Conservation (phyloP, 2,329 filamentous ascomycete species). For the Xylaria sp. region DNA sequence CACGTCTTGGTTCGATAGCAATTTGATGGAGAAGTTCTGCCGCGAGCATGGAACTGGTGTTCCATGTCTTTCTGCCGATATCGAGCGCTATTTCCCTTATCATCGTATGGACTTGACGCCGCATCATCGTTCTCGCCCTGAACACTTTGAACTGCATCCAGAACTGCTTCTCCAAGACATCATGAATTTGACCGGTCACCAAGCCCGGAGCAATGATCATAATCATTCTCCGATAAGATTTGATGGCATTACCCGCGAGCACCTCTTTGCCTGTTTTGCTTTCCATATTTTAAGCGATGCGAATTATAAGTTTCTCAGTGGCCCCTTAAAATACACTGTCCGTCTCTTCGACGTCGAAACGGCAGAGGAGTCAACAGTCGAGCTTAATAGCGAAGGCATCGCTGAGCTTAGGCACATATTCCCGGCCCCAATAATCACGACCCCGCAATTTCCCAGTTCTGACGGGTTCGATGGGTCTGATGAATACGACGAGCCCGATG, state of each 20-base stretch:
- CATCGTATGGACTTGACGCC: neutral
- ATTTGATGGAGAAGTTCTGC: constrained; percentile 24
- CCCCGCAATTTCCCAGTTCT: neutral
- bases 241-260: constrained; percentile 4
- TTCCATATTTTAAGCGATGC: constrained; percentile 6
- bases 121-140: neutral
- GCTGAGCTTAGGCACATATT: neutral
- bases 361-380: constrained; percentile 3
- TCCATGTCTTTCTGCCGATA: neutral
- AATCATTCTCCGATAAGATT: neutral
- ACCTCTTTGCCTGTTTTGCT: constrained; percentile 23
- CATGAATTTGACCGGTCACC: neutral
- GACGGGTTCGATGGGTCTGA: neutral
- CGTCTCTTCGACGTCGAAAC: neutral
- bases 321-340: constrained; percentile 5
- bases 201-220: neutral
- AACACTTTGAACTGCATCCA: constrained; percentile 6
- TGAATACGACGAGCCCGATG: neutral
- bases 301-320: constrained; percentile 17
- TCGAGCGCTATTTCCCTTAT: neutral
- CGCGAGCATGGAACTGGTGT: neutral
- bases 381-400: constrained; percentile 9
- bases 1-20: constrained; percentile 12
- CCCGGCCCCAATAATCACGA: constrained; percentile 20
- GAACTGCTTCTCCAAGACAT: neutral